phyloP scores from a whole-genome alignment of 495 filamentous ascomycete species.

The Trichoderma virens region DNA sequence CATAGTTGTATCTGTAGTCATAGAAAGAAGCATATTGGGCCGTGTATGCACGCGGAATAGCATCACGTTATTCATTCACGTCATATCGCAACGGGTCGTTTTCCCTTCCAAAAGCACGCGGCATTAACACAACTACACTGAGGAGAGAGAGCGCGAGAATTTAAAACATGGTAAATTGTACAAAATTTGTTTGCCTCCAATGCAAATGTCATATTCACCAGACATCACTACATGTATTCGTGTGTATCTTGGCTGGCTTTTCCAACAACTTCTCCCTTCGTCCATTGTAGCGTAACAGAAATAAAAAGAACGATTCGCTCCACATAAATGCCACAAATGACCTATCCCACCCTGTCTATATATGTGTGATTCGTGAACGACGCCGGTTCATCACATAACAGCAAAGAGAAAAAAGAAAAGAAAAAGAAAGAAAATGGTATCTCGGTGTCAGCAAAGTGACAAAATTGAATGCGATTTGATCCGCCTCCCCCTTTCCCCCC shows the following conservation, averaged over 20 bases:
- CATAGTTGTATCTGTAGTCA: not conserved
- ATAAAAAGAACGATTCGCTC: not conserved
- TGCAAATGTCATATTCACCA: constrained; percentile 5
- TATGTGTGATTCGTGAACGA: not conserved
- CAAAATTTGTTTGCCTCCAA: not conserved
- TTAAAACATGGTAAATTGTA: not conserved
- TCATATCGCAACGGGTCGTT: too few relatives aligned
- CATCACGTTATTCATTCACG: not conserved
- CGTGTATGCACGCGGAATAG: not conserved
- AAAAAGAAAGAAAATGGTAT: not conserved
- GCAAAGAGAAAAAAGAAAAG: not conserved
- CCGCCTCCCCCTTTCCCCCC: not conserved
- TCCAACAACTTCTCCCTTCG: not conserved
- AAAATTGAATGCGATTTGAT: not conserved
- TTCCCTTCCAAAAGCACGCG: not conserved
- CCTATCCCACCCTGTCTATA: not conserved
- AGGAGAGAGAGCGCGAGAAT: too few relatives aligned
- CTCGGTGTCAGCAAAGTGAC: not conserved
- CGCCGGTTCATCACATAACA: not conserved
- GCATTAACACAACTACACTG: too few relatives aligned
- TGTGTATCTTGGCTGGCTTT: not conserved
- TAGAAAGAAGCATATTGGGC: not conserved
- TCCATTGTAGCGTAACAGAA: not conserved
- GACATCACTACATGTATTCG: not conserved
- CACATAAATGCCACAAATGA: not conserved